Conservation (phyloP, 2,329 filamentous ascomycete species). For the Sporothrix phasma region DNA sequence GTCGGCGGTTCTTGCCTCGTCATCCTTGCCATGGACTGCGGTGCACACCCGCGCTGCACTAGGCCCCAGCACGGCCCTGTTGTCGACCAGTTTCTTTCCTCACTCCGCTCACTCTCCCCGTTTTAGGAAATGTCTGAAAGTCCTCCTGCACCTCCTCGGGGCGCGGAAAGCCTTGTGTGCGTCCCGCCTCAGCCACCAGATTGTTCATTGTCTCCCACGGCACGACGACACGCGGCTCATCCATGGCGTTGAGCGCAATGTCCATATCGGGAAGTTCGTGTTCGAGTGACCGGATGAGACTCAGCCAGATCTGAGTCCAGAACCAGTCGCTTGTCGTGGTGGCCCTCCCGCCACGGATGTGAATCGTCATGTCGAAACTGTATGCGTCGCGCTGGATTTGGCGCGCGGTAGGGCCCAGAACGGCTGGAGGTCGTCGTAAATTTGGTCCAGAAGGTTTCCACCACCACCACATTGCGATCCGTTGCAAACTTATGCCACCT, state of each 20-base stretch:
- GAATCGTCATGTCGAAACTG: constrained; percentile 53
- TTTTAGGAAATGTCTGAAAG: constrained; percentile 32
- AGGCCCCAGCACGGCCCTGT: constrained; percentile 49
- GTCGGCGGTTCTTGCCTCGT: constrained; percentile 34
- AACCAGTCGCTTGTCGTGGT: constrained; percentile 45
- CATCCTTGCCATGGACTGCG: constrained; percentile 49
- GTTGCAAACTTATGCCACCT: constrained; percentile 47
- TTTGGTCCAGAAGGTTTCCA: constrained; percentile 57
- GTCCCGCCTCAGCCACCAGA: constrained; percentile 40
- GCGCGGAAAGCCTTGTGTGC: constrained; percentile 28
- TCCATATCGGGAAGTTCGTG: constrained; percentile 56
- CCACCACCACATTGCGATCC: constrained; percentile 42
- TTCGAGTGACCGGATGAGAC: constrained; percentile 43
- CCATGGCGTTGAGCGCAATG: constrained; percentile 56
- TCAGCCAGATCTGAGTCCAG: constrained; percentile 47
- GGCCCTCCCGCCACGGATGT: constrained; percentile 43
- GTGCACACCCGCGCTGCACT: constrained; percentile 50
- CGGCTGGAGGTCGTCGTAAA: constrained; percentile 52
- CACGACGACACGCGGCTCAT: constrained; percentile 54
- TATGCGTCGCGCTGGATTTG: constrained; percentile 41
- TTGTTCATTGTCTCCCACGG: constrained; percentile 51
- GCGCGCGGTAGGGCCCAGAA: constrained; percentile 42
- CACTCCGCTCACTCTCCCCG: background rate
- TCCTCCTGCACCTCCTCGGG: constrained; percentile 35
- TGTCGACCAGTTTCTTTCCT: constrained; percentile 35